Evolutionary conservation across 495 filamentous ascomycete species (phyloP).

Genomic region (Bryoglossum gracile): DNA sequence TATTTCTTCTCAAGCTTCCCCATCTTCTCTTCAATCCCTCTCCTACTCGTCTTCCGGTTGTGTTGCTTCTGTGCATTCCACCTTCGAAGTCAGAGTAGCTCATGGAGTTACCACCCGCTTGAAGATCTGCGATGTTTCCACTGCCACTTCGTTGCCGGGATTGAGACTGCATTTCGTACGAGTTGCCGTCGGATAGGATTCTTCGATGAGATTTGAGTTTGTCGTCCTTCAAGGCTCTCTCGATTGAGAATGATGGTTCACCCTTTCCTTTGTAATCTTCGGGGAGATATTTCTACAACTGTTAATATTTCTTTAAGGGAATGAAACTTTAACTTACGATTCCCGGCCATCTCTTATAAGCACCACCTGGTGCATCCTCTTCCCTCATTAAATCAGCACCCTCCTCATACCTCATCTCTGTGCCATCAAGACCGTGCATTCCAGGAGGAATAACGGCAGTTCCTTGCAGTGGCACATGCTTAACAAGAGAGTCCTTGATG

Average conservation of each 20-base stretch:
- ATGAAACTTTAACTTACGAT: slow-evolving; percentile 44
- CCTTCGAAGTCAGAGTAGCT: slow-evolving; percentile 1
- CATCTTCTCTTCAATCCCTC: slow-evolving; percentile 41
- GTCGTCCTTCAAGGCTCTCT: slow-evolving; percentile 50
- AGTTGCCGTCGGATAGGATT: slow-evolving; percentile 19
- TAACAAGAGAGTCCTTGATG: slow-evolving; percentile 63
- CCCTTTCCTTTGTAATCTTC: slow-evolving; percentile 75
- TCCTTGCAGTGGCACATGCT: slow-evolving; percentile 80
- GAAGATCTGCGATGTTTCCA: slow-evolving; percentile 7
- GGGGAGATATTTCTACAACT: slow-evolving; percentile 55
- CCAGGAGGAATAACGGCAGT: slow-evolving; percentile 72
- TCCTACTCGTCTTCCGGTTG: slow-evolving; percentile 32
- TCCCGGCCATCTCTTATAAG: slow-evolving; percentile 60
- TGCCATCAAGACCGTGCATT: slow-evolving; percentile 54
- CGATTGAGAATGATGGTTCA: slow-evolving; percentile 64
- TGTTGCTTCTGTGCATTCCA: slow-evolving; percentile 29
- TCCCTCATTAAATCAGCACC: slow-evolving; percentile 80
- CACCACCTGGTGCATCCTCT: slow-evolving; percentile 44
- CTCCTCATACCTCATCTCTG: slow-evolving; percentile 73
- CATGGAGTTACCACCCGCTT: not conserved
- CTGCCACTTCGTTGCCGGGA: slow-evolving; percentile 18
- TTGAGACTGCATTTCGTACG: slow-evolving; percentile 37
- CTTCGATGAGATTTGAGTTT: slow-evolving; percentile 17
- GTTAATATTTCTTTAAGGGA: not conserved
- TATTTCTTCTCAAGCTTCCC: too few relatives aligned